Evolutionary conservation across 2,329 filamentous ascomycete species (phyloP).

Genomic region (Dactylonectria estremocensis): DNA sequence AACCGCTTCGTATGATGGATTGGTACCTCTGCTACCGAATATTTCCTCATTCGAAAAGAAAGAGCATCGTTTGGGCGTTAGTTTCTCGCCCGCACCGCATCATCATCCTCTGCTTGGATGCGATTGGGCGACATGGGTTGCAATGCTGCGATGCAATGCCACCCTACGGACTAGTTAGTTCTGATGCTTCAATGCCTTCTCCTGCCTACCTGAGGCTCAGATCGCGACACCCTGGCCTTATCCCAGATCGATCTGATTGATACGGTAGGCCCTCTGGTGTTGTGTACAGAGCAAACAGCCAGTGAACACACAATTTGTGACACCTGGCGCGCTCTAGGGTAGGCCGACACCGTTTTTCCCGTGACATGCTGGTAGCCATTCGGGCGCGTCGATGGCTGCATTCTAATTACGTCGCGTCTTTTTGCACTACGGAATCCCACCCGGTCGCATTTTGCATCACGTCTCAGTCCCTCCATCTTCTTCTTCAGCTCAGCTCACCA

Average conservation of each 20-base stretch:
- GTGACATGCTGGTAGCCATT: slow-evolving; percentile 21
- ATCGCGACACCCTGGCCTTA: slow-evolving; percentile 13
- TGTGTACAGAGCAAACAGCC: slow-evolving; percentile 15
- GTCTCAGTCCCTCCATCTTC: neutral
- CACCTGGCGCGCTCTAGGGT: neutral
- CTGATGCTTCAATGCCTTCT: neutral
- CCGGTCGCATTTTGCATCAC: neutral
- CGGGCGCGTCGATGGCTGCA: slow-evolving; percentile 12
- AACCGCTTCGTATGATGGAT: too few species aligned
- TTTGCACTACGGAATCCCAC: neutral
- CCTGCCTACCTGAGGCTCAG: neutral
- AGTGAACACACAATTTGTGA: slow-evolving; percentile 5
- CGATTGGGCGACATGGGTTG: slow-evolving; percentile 9
- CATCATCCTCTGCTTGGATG: slow-evolving; percentile 16
- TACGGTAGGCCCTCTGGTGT: slow-evolving; percentile 22
- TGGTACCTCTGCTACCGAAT: too few species aligned
- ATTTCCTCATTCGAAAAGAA: neutral
- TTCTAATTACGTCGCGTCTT: slow-evolving; percentile 12
- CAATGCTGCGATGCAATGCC: neutral
- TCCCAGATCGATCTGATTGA: slow-evolving; percentile 20
- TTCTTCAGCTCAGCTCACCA: neutral
- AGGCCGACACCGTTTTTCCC: slow-evolving; percentile 21
- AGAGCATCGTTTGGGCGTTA: slow-evolving; percentile 2
- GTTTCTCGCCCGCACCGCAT: slow-evolving; percentile 7
- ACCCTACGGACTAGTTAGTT: slow-evolving; percentile 10